Conservation (phyloP, 805 yeast genomes). For the Saturnispora diversa region DNA sequence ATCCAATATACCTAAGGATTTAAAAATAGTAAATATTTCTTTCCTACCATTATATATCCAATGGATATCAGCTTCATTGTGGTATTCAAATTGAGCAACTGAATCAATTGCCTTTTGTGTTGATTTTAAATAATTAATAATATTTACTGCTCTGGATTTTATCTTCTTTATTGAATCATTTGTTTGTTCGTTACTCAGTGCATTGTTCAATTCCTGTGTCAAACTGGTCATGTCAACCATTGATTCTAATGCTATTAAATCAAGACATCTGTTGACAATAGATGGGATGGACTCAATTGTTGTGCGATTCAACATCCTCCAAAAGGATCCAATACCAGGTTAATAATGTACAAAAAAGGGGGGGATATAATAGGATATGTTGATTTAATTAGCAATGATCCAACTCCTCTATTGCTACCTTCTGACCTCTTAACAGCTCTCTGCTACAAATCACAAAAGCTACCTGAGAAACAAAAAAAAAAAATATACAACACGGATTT, state of each 20-base stretch:
- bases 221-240: not conserved
- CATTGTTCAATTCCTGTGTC: not conserved
- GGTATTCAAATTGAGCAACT: slow-evolving; percentile 4
- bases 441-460: not conserved
- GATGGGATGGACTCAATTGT: slow-evolving; percentile 1
- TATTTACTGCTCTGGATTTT: not conserved
- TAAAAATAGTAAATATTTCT: slow-evolving; percentile 28
- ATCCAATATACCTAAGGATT: slow-evolving; percentile 30
- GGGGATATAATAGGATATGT: too few species aligned
- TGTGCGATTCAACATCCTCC: slow-evolving; percentile 22
- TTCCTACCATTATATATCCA: slow-evolving; percentile 31
- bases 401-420: too few species aligned
- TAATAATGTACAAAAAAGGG: too few species aligned
- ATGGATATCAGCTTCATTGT: slow-evolving; percentile 1
- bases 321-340: not conserved
- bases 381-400: too few species aligned
- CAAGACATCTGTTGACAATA: slow-evolving; percentile 5
- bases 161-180: not conserved
- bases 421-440: too few species aligned
- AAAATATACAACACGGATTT: not conserved
- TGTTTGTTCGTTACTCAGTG: not conserved
- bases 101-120: slow-evolving; percentile 1
- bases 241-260: slow-evolving; percentile 3
- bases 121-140: slow-evolving; percentile 1
- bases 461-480: not conserved